These are phyloP conservation scores for Solanum dulcamara DNA, from an alignment of 257 asterid genomes.

Conservation along the genomic window DNA sequence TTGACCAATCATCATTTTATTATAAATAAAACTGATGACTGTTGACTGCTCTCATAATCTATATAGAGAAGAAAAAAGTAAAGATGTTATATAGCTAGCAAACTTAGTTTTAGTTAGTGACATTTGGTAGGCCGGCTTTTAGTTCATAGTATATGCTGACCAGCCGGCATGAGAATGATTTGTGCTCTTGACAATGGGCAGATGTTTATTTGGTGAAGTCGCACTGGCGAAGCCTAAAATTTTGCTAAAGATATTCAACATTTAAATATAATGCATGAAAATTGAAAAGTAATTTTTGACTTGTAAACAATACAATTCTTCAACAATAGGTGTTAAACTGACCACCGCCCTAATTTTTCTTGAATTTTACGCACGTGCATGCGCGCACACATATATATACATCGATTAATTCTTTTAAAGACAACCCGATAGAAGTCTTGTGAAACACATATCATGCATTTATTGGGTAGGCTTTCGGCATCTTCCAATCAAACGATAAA, in stretches of 20 bases:
- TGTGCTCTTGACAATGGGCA: neutral
- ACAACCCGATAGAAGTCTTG: too few species aligned
- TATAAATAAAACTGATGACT: neutral
- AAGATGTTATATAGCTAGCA: neutral
- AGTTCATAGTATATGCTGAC: neutral
- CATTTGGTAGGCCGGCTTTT: slow-evolving; percentile 2
- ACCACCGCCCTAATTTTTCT: too few species aligned
- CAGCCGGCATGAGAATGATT: neutral
- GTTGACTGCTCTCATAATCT: neutral
- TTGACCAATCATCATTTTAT: neutral
- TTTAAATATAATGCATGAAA: too few species aligned
- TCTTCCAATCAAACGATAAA: neutral
- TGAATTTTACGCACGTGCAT: too few species aligned
- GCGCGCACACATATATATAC: too few species aligned
- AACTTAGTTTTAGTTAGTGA: neutral
- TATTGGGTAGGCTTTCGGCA: too few species aligned
- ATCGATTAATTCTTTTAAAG: too few species aligned
- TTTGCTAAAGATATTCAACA: neutral
- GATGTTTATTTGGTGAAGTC: neutral
- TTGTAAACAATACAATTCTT: neutral
- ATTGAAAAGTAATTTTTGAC: neutral
- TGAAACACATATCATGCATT: too few species aligned
- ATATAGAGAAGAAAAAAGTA: neutral
- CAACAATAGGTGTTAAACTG: neutral
- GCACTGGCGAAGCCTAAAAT: neutral